Conservation (phyloP, 176 grass and related monocot genomes). For the Pontederia paniculata region DNA sequence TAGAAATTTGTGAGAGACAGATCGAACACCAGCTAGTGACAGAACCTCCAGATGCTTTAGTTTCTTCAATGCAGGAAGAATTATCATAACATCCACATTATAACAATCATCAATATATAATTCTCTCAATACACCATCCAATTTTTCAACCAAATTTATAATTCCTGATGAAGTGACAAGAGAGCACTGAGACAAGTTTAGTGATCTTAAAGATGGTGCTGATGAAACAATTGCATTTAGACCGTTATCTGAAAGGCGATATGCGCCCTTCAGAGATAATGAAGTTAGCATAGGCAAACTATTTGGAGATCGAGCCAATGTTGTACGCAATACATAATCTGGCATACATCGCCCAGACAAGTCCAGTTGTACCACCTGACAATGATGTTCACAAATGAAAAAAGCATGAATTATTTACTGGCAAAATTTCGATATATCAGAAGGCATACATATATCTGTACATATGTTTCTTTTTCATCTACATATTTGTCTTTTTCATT, state of each 20-base stretch:
- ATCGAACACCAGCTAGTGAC: conserved; percentile 1
- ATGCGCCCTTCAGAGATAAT: conserved; percentile 12
- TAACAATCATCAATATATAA: conserved; percentile 2
- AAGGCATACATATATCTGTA: too few relatives aligned
- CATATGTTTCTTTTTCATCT: too few relatives aligned
- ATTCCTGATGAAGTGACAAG: conserved; percentile 3
- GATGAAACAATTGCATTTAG: background rate
- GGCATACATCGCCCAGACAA: conserved; percentile 6
- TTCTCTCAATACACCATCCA: background rate
- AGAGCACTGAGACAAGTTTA: background rate
- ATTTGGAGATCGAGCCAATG: background rate
- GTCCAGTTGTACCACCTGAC: conserved; percentile 6
- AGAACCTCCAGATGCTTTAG: background rate
- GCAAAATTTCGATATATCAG: too few relatives aligned
- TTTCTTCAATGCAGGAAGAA: conserved; percentile 1
- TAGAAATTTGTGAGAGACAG: background rate
- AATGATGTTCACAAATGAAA: background rate
- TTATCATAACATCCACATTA: conserved; percentile 1
- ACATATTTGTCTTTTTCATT: too few relatives aligned
- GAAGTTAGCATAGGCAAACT: background rate
- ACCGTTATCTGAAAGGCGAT: background rate
- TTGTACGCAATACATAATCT: background rate
- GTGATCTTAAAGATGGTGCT: conserved; percentile 3
- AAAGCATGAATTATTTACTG: background rate
- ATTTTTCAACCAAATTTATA: conserved; percentile 1